These are phyloP conservation scores for Candida pseudoviswanathii DNA, from an alignment of 1,139 yeast genomes.

Conservation along the genomic window DNA sequence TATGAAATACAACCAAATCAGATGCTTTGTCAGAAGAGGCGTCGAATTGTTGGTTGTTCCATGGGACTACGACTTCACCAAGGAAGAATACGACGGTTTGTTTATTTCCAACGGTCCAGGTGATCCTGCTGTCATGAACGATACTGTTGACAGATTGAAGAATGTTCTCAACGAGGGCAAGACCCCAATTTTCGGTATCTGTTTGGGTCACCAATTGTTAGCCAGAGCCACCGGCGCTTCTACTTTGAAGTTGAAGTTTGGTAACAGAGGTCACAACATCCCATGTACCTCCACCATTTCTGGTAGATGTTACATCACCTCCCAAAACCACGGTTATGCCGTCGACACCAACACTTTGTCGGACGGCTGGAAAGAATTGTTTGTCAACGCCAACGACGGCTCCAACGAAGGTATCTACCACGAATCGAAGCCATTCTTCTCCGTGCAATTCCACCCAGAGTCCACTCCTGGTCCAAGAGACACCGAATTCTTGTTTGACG, in stretches of 20 bases:
- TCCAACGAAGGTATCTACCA: constrained; percentile 99
- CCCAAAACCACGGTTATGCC: constrained; percentile 98
- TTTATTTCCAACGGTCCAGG: constrained; percentile 99
- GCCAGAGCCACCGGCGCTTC: constrained; percentile 96
- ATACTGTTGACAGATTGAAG: constrained; percentile 60
- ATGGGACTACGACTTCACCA: constrained; percentile 84
- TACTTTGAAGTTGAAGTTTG: constrained; percentile 89
- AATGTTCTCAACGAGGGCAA: constrained; percentile 60
- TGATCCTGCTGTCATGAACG: constrained; percentile 87
- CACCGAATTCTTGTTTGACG: constrained; percentile 95
- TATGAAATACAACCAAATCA: constrained; percentile 95
- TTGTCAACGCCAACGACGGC: constrained; percentile 94
- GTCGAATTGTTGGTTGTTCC: constrained; percentile 96
- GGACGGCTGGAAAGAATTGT: constrained; percentile 90
- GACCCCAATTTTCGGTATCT: constrained; percentile 93
- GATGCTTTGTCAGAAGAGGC: constrained; percentile 95
- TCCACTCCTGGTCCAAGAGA: constrained; percentile 99
- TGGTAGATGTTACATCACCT: constrained; percentile 97
- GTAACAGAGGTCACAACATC: constrained; percentile 99
- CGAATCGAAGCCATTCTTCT: constrained; percentile 83
- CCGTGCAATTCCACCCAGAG: constrained; percentile 99
- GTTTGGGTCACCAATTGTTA: constrained; percentile 97
- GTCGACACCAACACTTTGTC: constrained; percentile 79
- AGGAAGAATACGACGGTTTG: constrained; percentile 87
- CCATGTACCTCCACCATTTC: constrained; percentile 93